phyloP scores from a whole-genome alignment of 1,139 yeast genomes.

The Debaryomyces subglobosus region DNA sequence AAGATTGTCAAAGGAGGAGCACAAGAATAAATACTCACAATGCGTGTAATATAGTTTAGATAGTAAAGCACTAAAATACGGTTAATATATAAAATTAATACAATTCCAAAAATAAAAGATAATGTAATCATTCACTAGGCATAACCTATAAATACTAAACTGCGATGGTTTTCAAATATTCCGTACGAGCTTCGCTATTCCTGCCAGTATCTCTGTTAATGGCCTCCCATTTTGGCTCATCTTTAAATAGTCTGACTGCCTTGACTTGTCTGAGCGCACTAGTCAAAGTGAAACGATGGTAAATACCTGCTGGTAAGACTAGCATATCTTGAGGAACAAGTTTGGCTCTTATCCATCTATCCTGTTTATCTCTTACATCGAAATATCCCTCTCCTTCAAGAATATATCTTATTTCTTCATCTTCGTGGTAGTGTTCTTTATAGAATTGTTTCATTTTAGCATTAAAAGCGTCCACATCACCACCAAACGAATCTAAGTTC shows the following conservation, averaged over 20 bases:
- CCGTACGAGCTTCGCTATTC: conserved; percentile 33
- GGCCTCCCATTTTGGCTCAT: conserved; percentile 97
- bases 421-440: conserved; percentile 92
- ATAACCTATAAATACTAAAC: conserved; percentile 13
- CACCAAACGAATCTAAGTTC: conserved; percentile 63
- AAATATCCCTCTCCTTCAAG: conserved; percentile 91
- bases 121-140: background rate
- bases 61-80: conserved; percentile 1
- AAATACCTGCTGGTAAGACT: conserved; percentile 87
- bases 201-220: conserved; percentile 56
- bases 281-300: conserved; percentile 86
- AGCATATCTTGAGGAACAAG: conserved; percentile 68
- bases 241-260: conserved; percentile 85
- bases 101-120: background rate
- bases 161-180: conserved; percentile 34
- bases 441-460: conserved; percentile 72
- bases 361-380: conserved; percentile 73
- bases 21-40: conserved; percentile 4
- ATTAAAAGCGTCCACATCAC: conserved; percentile 60
- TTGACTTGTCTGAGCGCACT: conserved; percentile 58
- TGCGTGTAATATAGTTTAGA: conserved; percentile 8
- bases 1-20: conserved; percentile 54
- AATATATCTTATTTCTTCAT: conserved; percentile 92
- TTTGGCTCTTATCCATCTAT: conserved; percentile 79
- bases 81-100: conserved; percentile 1